A percentile compares a stretch with the other conserved stretches of the same genome.
phyloP scores from a whole-genome alignment of 2,329 filamentous ascomycete genomes.

The Penicillium frequentans region DNA sequence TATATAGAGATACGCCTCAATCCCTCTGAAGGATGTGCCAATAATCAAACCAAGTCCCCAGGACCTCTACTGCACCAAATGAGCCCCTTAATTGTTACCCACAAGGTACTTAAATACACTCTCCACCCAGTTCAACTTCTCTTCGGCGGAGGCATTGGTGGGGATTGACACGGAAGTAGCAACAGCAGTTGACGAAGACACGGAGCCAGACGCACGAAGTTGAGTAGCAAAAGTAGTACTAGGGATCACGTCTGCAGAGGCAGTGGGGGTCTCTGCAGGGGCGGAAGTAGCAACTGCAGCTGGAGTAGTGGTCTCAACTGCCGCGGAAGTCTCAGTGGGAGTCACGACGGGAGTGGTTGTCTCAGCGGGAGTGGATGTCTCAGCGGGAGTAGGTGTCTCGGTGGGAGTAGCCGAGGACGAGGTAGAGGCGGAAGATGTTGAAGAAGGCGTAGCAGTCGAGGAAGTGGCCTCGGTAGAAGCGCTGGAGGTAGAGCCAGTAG shows the following conservation, averaged over 20 bases:
- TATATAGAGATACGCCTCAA: not conserved
- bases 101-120: slow-evolving; percentile 18
- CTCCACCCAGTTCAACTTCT: slow-evolving; percentile 12
- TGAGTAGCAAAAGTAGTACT: slow-evolving; percentile 19
- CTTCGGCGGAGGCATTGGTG: slow-evolving; percentile 12
- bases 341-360: not conserved
- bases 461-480: not conserved
- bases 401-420: not conserved
- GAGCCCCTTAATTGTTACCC: slow-evolving; percentile 5
- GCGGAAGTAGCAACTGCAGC: not conserved
- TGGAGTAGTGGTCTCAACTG: not conserved
- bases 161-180: slow-evolving; percentile 11
- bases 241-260: not conserved
- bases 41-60: not conserved
- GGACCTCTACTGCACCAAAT: too few relatives aligned
- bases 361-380: not conserved
- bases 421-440: not conserved
- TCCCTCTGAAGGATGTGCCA: not conserved
- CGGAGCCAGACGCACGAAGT: slow-evolving; percentile 9
- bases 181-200: slow-evolving; percentile 4
- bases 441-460: not conserved
- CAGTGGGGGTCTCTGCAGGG: not conserved
- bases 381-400: not conserved
- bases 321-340: not conserved
- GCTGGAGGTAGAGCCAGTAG: not conserved